A percentile compares a stretch with the other conserved stretches of the same genome.
phyloP scores from a whole-genome alignment of 768 basidiomycete genomes.

The Lentinula edodes region DNA sequence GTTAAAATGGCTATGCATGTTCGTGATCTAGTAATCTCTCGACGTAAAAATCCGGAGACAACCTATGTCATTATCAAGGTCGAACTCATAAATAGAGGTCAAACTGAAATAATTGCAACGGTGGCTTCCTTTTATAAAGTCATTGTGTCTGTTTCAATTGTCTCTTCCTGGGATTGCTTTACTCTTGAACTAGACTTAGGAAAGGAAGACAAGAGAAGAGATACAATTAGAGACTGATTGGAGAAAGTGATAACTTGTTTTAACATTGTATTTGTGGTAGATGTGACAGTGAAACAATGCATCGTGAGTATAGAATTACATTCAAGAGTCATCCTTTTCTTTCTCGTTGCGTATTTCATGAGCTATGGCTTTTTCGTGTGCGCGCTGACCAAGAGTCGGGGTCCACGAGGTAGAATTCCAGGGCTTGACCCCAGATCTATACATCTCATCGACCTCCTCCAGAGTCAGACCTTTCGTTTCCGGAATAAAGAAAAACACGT shows the following conservation, averaged over 20 bases:
- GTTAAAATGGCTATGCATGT: background rate
- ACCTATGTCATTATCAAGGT: background rate
- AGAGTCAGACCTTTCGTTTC: constrained; percentile 77
- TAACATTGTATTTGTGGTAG: too few species aligned
- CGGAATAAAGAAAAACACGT: constrained; percentile 73
- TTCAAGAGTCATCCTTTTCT: background rate
- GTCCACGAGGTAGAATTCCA: constrained; percentile 62
- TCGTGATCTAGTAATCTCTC: background rate
- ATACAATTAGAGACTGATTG: too few species aligned
- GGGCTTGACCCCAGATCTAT: constrained; percentile 58
- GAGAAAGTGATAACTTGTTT: too few species aligned
- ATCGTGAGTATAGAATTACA: background rate
- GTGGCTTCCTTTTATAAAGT: too few species aligned
- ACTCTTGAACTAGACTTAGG: too few species aligned
- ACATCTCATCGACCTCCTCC: constrained; percentile 78
- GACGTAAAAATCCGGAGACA: background rate
- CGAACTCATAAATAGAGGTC: background rate
- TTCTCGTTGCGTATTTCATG: constrained; percentile 1
- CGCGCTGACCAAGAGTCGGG: constrained; percentile 40
- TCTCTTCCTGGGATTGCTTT: too few species aligned
- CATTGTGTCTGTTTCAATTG: too few species aligned
- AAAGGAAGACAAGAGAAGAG: too few species aligned
- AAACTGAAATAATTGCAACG: too few species aligned
- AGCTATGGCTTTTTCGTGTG: constrained; percentile 23
- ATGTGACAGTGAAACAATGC: background rate